Conservation (phyloP, 1,139 yeast species). For the Yamadazyma pseudoaaseri region DNA sequence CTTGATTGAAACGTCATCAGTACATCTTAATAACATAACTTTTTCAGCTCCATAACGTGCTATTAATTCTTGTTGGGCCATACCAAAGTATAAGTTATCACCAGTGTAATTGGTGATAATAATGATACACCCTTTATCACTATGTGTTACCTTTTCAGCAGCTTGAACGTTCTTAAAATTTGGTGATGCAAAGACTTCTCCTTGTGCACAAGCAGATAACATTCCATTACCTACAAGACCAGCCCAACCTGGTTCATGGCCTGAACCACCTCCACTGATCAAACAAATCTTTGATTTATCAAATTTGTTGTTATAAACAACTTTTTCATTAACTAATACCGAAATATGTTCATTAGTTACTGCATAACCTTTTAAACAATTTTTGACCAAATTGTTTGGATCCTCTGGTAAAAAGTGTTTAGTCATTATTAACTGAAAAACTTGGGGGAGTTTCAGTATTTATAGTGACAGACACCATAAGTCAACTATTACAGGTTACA, state of each 20-base stretch:
- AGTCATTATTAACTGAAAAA: conserved; percentile 10
- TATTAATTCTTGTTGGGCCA: conserved; percentile 32
- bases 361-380: conserved; percentile 19
- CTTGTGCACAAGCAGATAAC: conserved; percentile 46
- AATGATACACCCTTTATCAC: conserved; percentile 22
- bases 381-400: conserved; percentile 17
- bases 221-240: conserved; percentile 46
- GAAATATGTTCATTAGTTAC: conserved; percentile 18
- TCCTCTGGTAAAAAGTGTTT: conserved; percentile 23
- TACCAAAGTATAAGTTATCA: conserved; percentile 33
- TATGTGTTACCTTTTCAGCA: conserved; percentile 28
- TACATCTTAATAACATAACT: conserved; percentile 23
- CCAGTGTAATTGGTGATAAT: conserved; percentile 32
- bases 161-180: conserved; percentile 40
- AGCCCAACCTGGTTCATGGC: conserved; percentile 48
- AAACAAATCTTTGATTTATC: conserved; percentile 28
- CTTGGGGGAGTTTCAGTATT: background rate
- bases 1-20: conserved; percentile 50
- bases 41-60: conserved; percentile 21
- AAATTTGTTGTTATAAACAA: conserved; percentile 30
- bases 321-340: conserved; percentile 31
- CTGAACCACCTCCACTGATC: conserved; percentile 38
- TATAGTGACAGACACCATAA: background rate
- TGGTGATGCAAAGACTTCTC: conserved; percentile 47
- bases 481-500: background rate